These are phyloP conservation scores for Backusella psychrophila DNA, from an alignment of 192 early-diverging fungal genomes.

Conservation along the genomic window DNA sequence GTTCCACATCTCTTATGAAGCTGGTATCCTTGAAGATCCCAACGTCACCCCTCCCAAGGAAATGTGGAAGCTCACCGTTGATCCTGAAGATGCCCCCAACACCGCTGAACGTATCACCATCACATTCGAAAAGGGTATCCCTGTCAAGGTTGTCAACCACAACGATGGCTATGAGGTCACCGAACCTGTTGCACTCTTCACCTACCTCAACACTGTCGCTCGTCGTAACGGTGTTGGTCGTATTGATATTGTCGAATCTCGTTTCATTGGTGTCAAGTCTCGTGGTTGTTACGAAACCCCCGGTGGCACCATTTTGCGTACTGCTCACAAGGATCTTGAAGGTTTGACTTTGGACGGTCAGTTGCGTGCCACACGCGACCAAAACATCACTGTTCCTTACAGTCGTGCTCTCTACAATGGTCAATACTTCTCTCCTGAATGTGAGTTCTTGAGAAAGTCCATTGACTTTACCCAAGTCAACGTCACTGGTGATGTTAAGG, in stretches of 20 bases:
- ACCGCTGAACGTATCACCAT: constrained; percentile 94
- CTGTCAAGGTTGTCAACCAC: constrained; percentile 85
- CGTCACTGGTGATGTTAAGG: constrained; percentile 89
- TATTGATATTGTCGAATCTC: constrained; percentile 99
- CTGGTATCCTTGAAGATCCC: constrained; percentile 97
- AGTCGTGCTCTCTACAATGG: constrained; percentile 90
- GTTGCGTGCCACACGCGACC: constrained; percentile 89
- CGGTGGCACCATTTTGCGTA: constrained; percentile 93
- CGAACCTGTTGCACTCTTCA: constrained; percentile 80
- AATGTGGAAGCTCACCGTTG: constrained; percentile 99
- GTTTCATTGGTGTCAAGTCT: constrained; percentile 98
- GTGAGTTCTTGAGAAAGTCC: constrained; percentile 82
- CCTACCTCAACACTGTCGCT: constrained; percentile 93
- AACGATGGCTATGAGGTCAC: constrained; percentile 68
- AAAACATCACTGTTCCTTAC: constrained; percentile 82
- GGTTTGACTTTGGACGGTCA: constrained; percentile 95
- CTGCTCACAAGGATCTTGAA: constrained; percentile 95
- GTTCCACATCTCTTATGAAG: constrained; percentile 99
- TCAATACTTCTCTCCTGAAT: constrained; percentile 95
- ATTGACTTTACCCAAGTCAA: constrained; percentile 80
- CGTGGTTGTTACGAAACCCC: constrained; percentile 99
- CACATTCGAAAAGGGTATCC: constrained; percentile 85
- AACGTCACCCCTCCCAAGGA: constrained; percentile 93
- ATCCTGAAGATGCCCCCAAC: constrained; percentile 96
- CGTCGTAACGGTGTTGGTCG: constrained; percentile 98